Conservation (phyloP, 768 basidiomycete species). For the Asterophora lycoperdoides region DNA sequence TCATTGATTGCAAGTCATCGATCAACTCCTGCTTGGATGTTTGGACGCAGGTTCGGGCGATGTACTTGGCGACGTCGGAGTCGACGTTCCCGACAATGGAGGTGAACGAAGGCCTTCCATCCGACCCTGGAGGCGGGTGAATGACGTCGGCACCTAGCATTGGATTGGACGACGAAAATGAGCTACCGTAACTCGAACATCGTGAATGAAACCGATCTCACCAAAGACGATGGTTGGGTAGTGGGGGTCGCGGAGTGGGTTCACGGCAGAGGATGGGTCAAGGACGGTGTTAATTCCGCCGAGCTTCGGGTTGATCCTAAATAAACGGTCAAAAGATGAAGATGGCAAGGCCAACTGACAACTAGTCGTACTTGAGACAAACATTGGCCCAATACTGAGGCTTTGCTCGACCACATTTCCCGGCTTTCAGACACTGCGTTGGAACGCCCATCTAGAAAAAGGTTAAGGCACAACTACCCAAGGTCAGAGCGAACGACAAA, state of each 20-base stretch:
- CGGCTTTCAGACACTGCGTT: conserved; percentile 72
- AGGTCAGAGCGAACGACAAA: too few relatives aligned
- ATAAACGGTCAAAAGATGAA: not conserved
- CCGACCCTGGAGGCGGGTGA: conserved; percentile 72
- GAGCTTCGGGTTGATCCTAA: conserved; percentile 77
- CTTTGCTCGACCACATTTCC: conserved; percentile 61
- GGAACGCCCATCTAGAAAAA: conserved; percentile 61
- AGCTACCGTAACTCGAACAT: too few relatives aligned
- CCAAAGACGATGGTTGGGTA: conserved; percentile 80
- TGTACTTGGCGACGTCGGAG: conserved; percentile 62
- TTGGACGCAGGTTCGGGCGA: conserved; percentile 52
- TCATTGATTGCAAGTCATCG: conserved; percentile 61
- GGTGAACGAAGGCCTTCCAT: conserved; percentile 71
- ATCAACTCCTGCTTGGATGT: conserved; percentile 64
- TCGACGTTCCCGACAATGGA: conserved; percentile 75
- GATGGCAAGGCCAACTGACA: not conserved
- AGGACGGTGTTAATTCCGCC: conserved; percentile 80
- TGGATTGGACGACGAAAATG: not conserved
- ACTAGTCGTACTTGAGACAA: conserved; percentile 59
- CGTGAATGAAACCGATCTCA: conserved; percentile 15
- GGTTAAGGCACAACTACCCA: too few relatives aligned
- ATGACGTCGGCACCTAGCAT: conserved; percentile 68
- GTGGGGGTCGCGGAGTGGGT: conserved; percentile 60
- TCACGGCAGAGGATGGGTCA: conserved; percentile 50
- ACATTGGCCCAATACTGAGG: conserved; percentile 81